Base-by-base conservation (phyloP, 345 rosid genomes). In the Boechera stricta region DNA sequence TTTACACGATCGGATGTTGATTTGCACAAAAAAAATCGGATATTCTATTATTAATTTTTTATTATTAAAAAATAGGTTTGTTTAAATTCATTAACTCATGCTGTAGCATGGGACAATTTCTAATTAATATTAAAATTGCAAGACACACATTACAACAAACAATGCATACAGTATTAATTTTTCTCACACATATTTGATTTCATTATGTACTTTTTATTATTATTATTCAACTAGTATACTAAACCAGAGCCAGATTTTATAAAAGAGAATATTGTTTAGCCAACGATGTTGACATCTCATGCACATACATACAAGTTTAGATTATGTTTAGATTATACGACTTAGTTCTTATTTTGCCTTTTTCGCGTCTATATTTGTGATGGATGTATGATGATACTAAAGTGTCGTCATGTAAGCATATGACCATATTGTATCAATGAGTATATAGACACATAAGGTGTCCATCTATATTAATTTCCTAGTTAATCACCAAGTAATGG, bases 391-490 rank as follows among this genome's bases (percentile, higher is more conserved):
- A 16, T 16, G 16, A 16, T 16, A 16, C 16, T 48, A 48, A 35
- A 59, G 42, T 60, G 59, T 59, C 57, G 66, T 32, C 75, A 58
- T 47, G 47, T 44, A 32, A 57, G 13, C 45, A 39, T 44, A 35
- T 53, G 48, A 69, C 11, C 38, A 28, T 26, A 39, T 8, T 49
- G 53, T 67, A 4, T 15, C 9, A 12, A 64, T 32, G 31, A 8
- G n/a, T n/a, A 32, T 16, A 16, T 24, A 6, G 0, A 16, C 6
- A 32, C 6, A 33, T 33, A 33, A 33, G 1, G 36, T 66, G 10
- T 16, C 21, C 48, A 54, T 54, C 26, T 8, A 7, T 54, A 7
- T 16, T 1, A 31, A 2, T 36, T 7, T 36, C 39, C 39, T 69
- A 44, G 16, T 44, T 13, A 26, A 18, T 16, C 8, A 10, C 18